Base-by-base conservation (phyloP, 305 asterid genomes). In the Solanum hybrid region DNA sequence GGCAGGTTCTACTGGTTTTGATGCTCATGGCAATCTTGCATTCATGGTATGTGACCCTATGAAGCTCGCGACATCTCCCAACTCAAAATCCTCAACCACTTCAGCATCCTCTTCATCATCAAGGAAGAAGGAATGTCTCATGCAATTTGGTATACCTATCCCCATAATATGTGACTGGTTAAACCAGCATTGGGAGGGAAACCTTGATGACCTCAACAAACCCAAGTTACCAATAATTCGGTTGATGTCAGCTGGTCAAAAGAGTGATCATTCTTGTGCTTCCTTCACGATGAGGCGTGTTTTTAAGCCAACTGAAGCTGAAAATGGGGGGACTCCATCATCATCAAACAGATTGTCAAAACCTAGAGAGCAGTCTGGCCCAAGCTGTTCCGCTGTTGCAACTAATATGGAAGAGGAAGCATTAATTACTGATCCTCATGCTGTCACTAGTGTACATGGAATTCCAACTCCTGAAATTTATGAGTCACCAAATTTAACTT, bases 31-130 rank as follows among this genome's bases (percentile, higher is more conserved):
- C 20, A 97, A 97, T 91, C 98, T 97, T 82, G 97, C 99, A 8
- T 97, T 96, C 95, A 96, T 97, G 98, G 96, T 96, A 33, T 97
- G 99, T 90, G 99, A 97, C 91, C 99, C 99, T 72, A 97, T 97
- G 99, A 97, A 96, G 94, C 98, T 97, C 6, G 98, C 99, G 5
- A 96, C 98, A 61, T 96, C 99, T 79, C 98, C 99, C 81, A 98
- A 98, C 61, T 96, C 94, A 90, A 91, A 97, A 89, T 96, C 91
- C 89, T 95, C 97, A 86, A 92, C 96, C 85, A 92, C 98, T 70
- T 94, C 95, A 37, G 94, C 97, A 27, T 93, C 98, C 73, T 97
- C 98, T 2, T 95, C 99, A 3, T 91, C 98, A 20, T 95, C 98
- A 41, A 92, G 96, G 97, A 97, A 92, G 92, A 97, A 92, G 92